Conservation (phyloP, 1,284 basidiomycete species). For the Leccinum holopus region DNA sequence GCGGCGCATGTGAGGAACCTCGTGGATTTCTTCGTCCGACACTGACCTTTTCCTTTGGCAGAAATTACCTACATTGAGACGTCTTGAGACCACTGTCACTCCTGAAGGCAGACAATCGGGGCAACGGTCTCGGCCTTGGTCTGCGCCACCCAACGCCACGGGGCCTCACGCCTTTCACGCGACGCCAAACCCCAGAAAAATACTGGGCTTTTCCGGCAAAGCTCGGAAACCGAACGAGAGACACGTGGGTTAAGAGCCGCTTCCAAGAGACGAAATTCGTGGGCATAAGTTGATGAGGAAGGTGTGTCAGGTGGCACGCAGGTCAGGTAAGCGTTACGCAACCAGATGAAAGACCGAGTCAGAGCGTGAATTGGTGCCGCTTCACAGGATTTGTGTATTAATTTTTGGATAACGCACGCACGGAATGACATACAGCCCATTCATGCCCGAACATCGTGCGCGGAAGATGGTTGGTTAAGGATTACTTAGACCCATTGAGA, state of each 20-base stretch:
- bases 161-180: constrained; percentile 17
- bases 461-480: constrained; percentile 4
- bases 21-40: constrained; percentile 10
- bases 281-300: background rate
- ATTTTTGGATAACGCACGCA: constrained; percentile 20
- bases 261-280: background rate
- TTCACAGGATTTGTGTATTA: constrained; percentile 23
- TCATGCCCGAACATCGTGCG: constrained; percentile 29
- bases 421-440: constrained; percentile 8
- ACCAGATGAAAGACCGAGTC: constrained; percentile 5
- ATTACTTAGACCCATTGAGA: constrained; percentile 3
- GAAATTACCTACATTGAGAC: constrained; percentile 37
- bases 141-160: constrained; percentile 24
- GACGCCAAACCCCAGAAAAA: constrained; percentile 20
- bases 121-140: constrained; percentile 21
- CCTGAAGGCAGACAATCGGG: constrained; percentile 40
- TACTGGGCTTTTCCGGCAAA: constrained; percentile 8
- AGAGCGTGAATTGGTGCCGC: constrained; percentile 5
- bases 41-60: constrained; percentile 19
- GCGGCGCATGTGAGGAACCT: constrained; percentile 24
- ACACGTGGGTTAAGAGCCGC: constrained; percentile 12
- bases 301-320: constrained; percentile 8
- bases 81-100: constrained; percentile 50
- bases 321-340: constrained; percentile 18
- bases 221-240: constrained; percentile 11